Percentiles rank a stretch among this genome's conserved stretches.
phyloP scores from a whole-genome alignment of 148 eudicot species.

The Diospyros kaki region DNA sequence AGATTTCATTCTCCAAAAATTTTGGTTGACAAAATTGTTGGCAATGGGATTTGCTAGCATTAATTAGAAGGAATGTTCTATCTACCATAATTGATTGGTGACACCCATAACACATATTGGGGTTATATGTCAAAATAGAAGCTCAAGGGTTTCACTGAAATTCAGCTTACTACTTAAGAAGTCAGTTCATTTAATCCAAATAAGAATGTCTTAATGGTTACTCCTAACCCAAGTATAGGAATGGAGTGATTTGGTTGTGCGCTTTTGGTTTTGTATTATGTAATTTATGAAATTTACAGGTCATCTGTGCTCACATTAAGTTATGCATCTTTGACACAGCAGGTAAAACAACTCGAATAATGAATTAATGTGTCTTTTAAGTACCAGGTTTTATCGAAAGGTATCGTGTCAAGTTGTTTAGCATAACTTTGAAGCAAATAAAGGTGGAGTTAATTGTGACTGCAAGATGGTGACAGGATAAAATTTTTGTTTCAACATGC shows the following conservation, averaged over 20 bases:
- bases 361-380: not conserved
- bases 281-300: not conserved
- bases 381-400: not conserved
- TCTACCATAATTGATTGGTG: not conserved
- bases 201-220: not conserved
- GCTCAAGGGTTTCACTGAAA: not conserved
- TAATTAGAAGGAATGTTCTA: not conserved
- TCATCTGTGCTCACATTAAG: not conserved
- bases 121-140: not conserved
- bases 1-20: not conserved
- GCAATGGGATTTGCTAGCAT: not conserved
- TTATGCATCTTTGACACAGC: constrained; percentile 1
- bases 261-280: not conserved
- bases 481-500: constrained; percentile 3
- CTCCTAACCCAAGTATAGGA: not conserved
- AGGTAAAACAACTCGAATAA: not conserved
- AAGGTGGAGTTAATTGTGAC: not conserved
- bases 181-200: not conserved
- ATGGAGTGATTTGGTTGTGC: not conserved
- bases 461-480: not conserved
- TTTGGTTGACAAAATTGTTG: not conserved
- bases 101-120: too few species aligned
- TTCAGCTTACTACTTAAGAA: not conserved
- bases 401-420: not conserved
- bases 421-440: not conserved